Evolutionary conservation across 2,329 filamentous ascomycete species (phyloP), one percentile per base, ranked within the genome.

Genomic region (Pezicula carpinea): DNA sequence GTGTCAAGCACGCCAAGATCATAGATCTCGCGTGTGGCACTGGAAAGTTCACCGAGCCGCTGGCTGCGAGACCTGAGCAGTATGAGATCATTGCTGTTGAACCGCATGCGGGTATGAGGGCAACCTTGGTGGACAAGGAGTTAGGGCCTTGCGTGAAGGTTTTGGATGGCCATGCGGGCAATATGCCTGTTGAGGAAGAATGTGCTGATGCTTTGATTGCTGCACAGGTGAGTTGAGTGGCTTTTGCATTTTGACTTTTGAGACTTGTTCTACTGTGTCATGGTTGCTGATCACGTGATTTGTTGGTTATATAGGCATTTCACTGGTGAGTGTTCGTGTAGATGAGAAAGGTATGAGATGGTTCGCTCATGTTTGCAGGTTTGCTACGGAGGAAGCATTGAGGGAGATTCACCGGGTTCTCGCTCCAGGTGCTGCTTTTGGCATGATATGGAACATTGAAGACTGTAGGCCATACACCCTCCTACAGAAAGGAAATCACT

Each of bases 401-500:
- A 65, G 69, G 39, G 83, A 88, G 56, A 83, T 89, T n/a, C 75
- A 80, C 54, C 76, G 84, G 39, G 75, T 85, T 0, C 66, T 89
- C 40, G 76, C 75, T 57, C 80, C 80, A 0, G 75, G 74, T 6
- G 77, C 76, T 6, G 71, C 72, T 22, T 69, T 89, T 22, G 85
- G 80, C 13, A 64, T 87, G 62, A 82, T 89, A 44, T 89, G 86
- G 85, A 89, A 88, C 56, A 70, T 83, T 49, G 84, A 88, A 62
- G 81, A 86, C 53, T 87, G 83, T 67, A 46, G 41, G 29, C 17
- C 6, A 29, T 48, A 26, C 13, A 38, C 5, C 42, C 32, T 19
- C 17, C 18, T 35, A 22, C 15, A 32, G 11, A n/a, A 38, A 19
- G 19, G 10, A 8, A 40, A 46, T 44, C 11, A 51, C 51, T 51